Evolutionary conservation across 441 rosid genomes (phyloP).

Genomic region (Erodium trifolium): DNA sequence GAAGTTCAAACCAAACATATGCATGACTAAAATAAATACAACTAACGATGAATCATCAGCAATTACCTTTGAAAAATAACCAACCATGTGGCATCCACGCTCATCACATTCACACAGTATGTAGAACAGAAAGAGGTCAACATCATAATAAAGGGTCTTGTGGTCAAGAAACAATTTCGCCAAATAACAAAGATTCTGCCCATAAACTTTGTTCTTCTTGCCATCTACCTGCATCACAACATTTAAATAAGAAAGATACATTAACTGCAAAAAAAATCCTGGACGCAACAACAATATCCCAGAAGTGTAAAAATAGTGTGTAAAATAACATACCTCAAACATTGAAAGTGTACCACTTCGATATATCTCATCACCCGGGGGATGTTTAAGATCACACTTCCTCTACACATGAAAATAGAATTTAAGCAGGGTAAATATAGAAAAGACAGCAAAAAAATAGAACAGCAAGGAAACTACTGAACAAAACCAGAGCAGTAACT

Average conservation of each 20-base stretch:
- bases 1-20: not conserved
- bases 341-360: conserved; percentile 93
- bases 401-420: conserved; percentile 35
- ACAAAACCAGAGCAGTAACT: no score
- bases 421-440: not conserved
- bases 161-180: conserved; percentile 97
- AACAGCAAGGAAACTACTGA: not conserved
- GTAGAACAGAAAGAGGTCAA: conserved; percentile 87
- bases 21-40: not conserved
- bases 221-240: conserved; percentile 76
- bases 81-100: conserved; percentile 99
- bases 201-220: conserved; percentile 95
- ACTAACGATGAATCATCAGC: conserved; percentile 9
- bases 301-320: not conserved
- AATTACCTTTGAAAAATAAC: conserved; percentile 92
- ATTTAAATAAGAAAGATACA: conserved; percentile 1
- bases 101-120: conserved; percentile 95
- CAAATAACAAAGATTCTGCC: conserved; percentile 94
- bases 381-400: conserved; percentile 97
- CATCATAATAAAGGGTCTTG: conserved; percentile 97
- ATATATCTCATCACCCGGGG: conserved; percentile 98
- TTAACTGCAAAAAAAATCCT: not conserved
- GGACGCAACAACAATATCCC: not conserved
- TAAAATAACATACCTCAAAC: conserved; percentile 68
- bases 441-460: not conserved